Evolutionary conservation across 2,329 filamentous ascomycete genomes (phyloP), one percentile per base, ranked within the genome.

Genomic region (Colletotrichum tropicale): DNA sequence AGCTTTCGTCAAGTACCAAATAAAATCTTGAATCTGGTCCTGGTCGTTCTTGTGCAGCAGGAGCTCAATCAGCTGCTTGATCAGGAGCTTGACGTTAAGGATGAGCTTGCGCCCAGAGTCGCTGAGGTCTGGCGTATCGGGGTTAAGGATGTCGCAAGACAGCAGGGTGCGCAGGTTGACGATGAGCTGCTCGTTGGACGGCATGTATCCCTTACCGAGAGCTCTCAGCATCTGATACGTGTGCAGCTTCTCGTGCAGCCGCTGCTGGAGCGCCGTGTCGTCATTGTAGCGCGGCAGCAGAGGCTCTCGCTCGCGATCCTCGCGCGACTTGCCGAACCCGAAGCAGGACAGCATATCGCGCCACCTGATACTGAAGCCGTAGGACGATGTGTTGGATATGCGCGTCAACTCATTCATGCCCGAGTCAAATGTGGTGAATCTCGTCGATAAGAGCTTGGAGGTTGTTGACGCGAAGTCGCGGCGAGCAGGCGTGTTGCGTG

Each of bases 221-320:
- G 96, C 96, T 69, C 94, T 91, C 32, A 96, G 83, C 94, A 98
- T 98, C 88, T 98, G 95, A 82, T 98, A 98, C 30, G 93, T 93
- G 85, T 98, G 96, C 76, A 98, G 90, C 88, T 98, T 98, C 84
- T 96, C 93, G 81, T 96, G 95, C 74, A 98, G 89, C 80, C 92
- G 89, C 64, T 92, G 89, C 89, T 98, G 95, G 70, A 96, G 87
- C 36, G 89, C 86, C 1, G 96, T 98, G 80, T 97, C 95, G 84
- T 98, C 94, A 80, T 92, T 89, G 88, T 97, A 97, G 80, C 93
- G 93, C 74, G 96, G 94, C 65, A 98, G 92, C 72, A 98, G 89
- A 77, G 96, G 96, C 81, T 96, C 89, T 68, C 92, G 93, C 81
- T 96, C 94, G 74, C 89, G 89, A 70, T 87, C 88, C 79, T 87